Evolutionary conservation across 768 basidiomycete genomes (phyloP), one percentile per base, ranked within the genome.

Genomic region (Strobilomyces confusus): DNA sequence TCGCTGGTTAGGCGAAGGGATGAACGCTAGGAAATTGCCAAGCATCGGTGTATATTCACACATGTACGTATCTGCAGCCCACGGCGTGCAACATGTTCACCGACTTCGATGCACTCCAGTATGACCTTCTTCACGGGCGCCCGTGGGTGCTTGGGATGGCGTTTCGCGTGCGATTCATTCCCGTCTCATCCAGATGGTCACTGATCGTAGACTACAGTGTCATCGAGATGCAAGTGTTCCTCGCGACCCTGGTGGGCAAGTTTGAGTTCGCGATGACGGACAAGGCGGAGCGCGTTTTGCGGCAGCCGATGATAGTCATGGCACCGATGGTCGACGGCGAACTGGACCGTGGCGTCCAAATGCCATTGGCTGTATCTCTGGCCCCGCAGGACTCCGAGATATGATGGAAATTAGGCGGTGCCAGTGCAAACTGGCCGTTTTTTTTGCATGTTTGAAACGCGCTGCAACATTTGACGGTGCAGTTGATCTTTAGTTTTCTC

Each of bases 161-260:
- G 63, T 8, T 59, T 69, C 41, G 67, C 63, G 67, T 68, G 32
- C 22, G 40, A 33, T 30, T 15, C n/a, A 17, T 20, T 9, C 34
- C 12, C 30, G 17, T 30, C n/a, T n/a, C n/a, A n/a, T n/a, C n/a
- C n/a, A n/a, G n/a, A n/a, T n/a, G n/a, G 19, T 37, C 20, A n/a
- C 23, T 55, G 23, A 46, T 37, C n/a, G 4, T n/a, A 6, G 41
- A 6, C 9, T 0, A 43, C 55, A 72, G 72, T 3, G 54, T 81
- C 5, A 57, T 75, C 19, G 81, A 84, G 59, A 59, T 84, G 2
- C 83, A 85, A 56, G 72, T 75, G 0, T 80, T 85, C 68, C 57
- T 84, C 20, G 72, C 76, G 15, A 80, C 80, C 56, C 65, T 83
- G 17, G 61, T 84, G 25, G 67, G 73, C 32, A 72, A 78, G 55